Evolutionary conservation across 805 yeast genomes (phyloP), one percentile per base, ranked within the genome.

Genomic region (Torulaspora quercuum): DNA sequence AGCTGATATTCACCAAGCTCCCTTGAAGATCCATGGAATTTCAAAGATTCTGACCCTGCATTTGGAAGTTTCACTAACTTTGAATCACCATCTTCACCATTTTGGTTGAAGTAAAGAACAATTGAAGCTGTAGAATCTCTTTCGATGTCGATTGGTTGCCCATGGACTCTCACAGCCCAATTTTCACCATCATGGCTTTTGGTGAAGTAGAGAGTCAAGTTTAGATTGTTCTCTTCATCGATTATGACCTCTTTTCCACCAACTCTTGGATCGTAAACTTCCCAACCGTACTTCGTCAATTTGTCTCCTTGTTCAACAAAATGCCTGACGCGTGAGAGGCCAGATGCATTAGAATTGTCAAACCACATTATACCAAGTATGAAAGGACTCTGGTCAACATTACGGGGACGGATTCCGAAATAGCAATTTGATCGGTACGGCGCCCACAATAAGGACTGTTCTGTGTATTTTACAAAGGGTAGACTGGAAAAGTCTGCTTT

Each of bases 341-440:
- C 82, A 4, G 64, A 60, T 41, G 73, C 68, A 18, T 67, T 62
- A 42, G 83, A 81, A 4, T 75, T 72, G 52, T 80, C 79, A 64
- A 77, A 85, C 97, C 97, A 90, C 78, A 90, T 76, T 16, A 89
- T 64, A 0, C 97, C 97, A 9, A 86, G 66, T 40, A 81, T 54
- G 34, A 92, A 68, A 2, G 96, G 95, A 3, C 83, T 52, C 4
- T 51, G 49, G 20, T 54, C 44, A 3, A 60, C 42, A 39, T 50
- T 43, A 31, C 90, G 68, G 3, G 97, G 95, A 29, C 89, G 70
- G 30, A 92, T 65, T 1, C 97, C 97, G 42, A 89, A 67, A 61
- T 89, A 92, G 27, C 86, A 68, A 38, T 86, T 83, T 6, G 96
- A 80, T 45, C 97, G 67, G 61, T 88, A 90, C 1, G 97, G 95